A percentile compares a stretch with the other conserved stretches of the same genome.
These are phyloP conservation scores for Phytophthora ramorum DNA, from an alignment of 352 stramenopile genomes.

Conservation along the genomic window DNA sequence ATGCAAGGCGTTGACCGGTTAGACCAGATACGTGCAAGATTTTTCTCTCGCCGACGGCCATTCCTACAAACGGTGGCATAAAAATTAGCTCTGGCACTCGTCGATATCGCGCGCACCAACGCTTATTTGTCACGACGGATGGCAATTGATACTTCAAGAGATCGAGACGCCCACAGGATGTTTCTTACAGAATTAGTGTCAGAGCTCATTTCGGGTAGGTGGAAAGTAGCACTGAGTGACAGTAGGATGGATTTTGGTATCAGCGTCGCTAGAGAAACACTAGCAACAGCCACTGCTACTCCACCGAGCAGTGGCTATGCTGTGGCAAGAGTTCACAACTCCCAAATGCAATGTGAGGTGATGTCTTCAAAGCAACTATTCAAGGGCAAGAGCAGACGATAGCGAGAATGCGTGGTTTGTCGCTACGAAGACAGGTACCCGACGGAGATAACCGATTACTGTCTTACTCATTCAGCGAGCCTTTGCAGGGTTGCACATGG, in stretches of 20 bases:
- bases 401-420: not conserved
- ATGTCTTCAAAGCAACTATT: conserved; percentile 4
- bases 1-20: conserved; percentile 46
- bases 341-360: not conserved
- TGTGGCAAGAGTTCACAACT: not conserved
- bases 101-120: conserved; percentile 15
- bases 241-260: conserved; percentile 5
- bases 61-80: conserved; percentile 35
- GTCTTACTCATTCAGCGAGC: conserved; percentile 1
- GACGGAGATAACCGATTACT: conserved; percentile 8
- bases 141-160: not conserved
- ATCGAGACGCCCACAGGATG: not conserved
- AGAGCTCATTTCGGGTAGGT: conserved; percentile 2
- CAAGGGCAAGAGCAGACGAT: not conserved
- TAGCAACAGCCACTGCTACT: not conserved
- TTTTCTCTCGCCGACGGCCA: conserved; percentile 40
- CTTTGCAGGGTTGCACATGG: conserved; percentile 1
- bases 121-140: conserved; percentile 10
- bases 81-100: conserved; percentile 23
- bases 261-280: not conserved
- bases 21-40: conserved; percentile 35
- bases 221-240: conserved; percentile 2
- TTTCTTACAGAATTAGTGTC: conserved; percentile 12
- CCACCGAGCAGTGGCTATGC: not conserved
- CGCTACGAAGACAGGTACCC: conserved; percentile 1